These are phyloP conservation scores for Micromonas pusilla DNA, from an alignment of 139 green algal genomes.

Conservation along the genomic window DNA sequence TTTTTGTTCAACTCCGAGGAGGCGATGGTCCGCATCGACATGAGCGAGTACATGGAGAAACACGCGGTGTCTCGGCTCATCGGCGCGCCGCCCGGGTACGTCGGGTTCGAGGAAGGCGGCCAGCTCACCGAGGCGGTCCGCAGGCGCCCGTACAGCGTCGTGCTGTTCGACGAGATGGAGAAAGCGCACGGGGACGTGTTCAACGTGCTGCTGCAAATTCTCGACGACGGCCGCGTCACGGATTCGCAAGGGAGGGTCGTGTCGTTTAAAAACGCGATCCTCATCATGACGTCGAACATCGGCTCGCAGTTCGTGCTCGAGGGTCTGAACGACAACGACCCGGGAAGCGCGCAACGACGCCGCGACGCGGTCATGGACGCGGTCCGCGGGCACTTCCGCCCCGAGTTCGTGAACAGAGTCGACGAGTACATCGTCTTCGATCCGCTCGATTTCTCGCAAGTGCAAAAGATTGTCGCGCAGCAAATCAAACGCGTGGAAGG, in stretches of 20 bases:
- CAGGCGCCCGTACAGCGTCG: slow-evolving; percentile 45
- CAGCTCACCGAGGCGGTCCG: slow-evolving; percentile 87
- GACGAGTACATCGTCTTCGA: slow-evolving; percentile 97
- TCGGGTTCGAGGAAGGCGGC: slow-evolving; percentile 93
- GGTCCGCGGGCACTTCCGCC: slow-evolving; percentile 82
- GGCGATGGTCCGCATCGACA: slow-evolving; percentile 89
- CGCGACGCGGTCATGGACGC: slow-evolving; percentile 41
- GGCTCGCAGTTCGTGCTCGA: slow-evolving; percentile 69
- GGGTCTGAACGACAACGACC: background rate
- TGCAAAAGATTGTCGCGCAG: slow-evolving; percentile 70
- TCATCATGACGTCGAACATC: slow-evolving; percentile 96
- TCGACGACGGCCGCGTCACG: slow-evolving; percentile 77
- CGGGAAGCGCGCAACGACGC: background rate
- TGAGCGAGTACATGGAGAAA: slow-evolving; percentile 86
- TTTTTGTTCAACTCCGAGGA: slow-evolving; percentile 85
- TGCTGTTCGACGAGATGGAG: slow-evolving; percentile 71
- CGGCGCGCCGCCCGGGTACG: slow-evolving; percentile 87
- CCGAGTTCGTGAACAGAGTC: slow-evolving; percentile 95
- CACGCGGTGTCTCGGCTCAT: slow-evolving; percentile 68
- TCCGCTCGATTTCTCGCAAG: slow-evolving; percentile 65
- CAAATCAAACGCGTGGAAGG: slow-evolving; percentile 49
- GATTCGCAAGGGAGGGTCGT: slow-evolving; percentile 81
- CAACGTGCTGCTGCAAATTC: slow-evolving; percentile 76
- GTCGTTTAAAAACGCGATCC: slow-evolving; percentile 91
- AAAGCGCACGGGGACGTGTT: slow-evolving; percentile 78